Conservation (phyloP, 2,329 filamentous ascomycete species). For the Xylariaceae sp. region DNA sequence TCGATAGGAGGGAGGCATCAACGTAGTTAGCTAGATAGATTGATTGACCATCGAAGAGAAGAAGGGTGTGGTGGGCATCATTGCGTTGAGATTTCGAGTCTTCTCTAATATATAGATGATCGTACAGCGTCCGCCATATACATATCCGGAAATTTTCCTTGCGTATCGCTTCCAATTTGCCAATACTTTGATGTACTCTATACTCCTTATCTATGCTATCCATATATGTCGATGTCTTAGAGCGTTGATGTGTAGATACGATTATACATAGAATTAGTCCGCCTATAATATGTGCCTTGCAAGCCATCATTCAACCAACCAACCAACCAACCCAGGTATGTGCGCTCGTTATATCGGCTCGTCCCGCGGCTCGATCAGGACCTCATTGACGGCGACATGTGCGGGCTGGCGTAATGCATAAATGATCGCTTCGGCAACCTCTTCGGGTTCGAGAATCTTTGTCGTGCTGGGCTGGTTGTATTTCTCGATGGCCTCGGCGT, state of each 20-base stretch:
- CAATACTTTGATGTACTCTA: neutral
- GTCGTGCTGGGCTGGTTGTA: constrained; percentile 76
- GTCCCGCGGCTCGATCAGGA: constrained; percentile 76
- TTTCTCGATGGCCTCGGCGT: constrained; percentile 75
- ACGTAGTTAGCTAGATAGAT: no score
- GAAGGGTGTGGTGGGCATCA: no score
- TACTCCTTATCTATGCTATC: neutral
- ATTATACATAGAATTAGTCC: no score
- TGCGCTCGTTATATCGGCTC: constrained; percentile 62
- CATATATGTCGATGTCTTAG: no score
- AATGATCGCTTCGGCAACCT: constrained; percentile 73
- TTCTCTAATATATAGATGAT: no score
- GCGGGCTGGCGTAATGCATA: constrained; percentile 74
- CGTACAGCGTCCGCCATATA: no score
- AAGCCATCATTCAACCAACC: neutral
- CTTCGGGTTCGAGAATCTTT: constrained; percentile 72
- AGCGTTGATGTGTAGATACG: no score
- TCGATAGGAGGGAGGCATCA: no score
- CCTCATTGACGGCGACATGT: constrained; percentile 79
- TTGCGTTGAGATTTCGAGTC: no score
- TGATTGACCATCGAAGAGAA: no score
- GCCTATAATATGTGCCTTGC: neutral
- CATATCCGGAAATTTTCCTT: no score
- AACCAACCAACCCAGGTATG: neutral
- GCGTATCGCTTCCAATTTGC: no score